Conservation (phyloP, 345 rosid genomes). For the Pistacia integerrima region DNA sequence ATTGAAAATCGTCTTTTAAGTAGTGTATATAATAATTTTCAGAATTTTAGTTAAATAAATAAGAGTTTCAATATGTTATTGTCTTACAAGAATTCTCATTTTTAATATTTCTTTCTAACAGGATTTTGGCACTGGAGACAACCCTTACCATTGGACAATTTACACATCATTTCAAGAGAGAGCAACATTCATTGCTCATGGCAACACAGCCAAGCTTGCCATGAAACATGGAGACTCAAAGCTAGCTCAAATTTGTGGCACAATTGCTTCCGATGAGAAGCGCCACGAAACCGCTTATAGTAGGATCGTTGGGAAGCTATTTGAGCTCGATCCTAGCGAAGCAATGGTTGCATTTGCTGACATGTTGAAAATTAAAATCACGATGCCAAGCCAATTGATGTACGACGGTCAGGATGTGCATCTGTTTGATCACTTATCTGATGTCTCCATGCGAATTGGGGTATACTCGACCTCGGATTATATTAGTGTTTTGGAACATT, state of each 20-base stretch:
- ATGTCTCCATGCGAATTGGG: conserved; percentile 34
- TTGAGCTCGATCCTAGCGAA: conserved; percentile 36
- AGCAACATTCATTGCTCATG: conserved; percentile 27
- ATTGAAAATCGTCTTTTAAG: too few species aligned
- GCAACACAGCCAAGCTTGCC: conserved; percentile 38
- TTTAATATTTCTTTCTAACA: background rate
- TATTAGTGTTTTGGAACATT: conserved; percentile 34
- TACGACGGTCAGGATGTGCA: conserved; percentile 35
- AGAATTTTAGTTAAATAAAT: too few species aligned
- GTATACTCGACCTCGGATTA: conserved; percentile 39
- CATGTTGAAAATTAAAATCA: conserved; percentile 47
- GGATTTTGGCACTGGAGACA: conserved; percentile 33
- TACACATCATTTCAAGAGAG: conserved; percentile 41
- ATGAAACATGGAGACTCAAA: conserved; percentile 35
- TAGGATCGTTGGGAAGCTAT: conserved; percentile 38
- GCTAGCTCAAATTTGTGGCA: conserved; percentile 36
- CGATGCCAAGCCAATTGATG: conserved; percentile 40
- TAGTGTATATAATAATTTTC: too few species aligned
- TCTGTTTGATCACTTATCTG: conserved; percentile 33
- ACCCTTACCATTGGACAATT: conserved; percentile 41
- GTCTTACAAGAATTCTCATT: too few species aligned
- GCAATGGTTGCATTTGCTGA: conserved; percentile 26
- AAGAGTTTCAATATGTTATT: too few species aligned
- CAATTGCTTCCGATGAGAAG: conserved; percentile 26
- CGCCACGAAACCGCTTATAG: conserved; percentile 45